phyloP scores from a whole-genome alignment of 208 protist species.

The Leptomonas seymouri region DNA sequence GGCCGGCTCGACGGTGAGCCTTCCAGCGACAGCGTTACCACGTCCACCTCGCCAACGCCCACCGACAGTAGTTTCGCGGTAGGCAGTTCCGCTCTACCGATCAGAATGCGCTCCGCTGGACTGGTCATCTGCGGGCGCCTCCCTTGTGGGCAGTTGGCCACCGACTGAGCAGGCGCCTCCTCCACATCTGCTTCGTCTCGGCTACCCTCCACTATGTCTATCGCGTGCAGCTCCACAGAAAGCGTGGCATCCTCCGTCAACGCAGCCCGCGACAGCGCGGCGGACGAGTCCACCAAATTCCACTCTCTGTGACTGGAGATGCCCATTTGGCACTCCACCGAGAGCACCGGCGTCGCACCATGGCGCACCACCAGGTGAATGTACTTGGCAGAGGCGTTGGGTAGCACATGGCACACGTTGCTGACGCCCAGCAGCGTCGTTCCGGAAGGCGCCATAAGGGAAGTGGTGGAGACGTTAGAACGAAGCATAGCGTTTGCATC shows the following conservation, averaged over 20 bases:
- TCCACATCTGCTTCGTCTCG: not conserved
- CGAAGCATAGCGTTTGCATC: not conserved
- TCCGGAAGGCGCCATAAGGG: not conserved
- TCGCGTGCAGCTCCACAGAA: conserved; percentile 29
- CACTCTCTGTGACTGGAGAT: conserved; percentile 43
- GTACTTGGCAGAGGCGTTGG: conserved; percentile 42
- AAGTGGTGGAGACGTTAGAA: not conserved
- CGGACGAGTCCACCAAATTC: conserved; percentile 46
- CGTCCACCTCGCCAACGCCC: conserved; percentile 17
- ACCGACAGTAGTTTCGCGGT: conserved; percentile 8
- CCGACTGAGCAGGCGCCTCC: not conserved
- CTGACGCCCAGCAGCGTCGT: conserved; percentile 63
- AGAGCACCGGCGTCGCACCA: conserved; percentile 43
- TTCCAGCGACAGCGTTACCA: conserved; percentile 22
- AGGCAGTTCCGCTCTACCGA: conserved; percentile 23
- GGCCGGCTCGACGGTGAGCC: not conserved
- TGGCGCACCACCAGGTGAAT: conserved; percentile 48
- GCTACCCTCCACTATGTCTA: conserved; percentile 22
- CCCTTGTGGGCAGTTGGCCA: not conserved
- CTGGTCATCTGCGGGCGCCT: conserved; percentile 10
- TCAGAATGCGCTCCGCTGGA: conserved; percentile 8
- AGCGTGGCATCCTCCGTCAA: conserved; percentile 6
- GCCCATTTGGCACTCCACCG: conserved; percentile 39
- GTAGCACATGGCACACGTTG: conserved; percentile 48
- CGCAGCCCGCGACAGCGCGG: conserved; percentile 28